Evolutionary conservation across 2,329 filamentous ascomycete genomes (phyloP).

Genomic region (Annulohypoxylon truncatum): DNA sequence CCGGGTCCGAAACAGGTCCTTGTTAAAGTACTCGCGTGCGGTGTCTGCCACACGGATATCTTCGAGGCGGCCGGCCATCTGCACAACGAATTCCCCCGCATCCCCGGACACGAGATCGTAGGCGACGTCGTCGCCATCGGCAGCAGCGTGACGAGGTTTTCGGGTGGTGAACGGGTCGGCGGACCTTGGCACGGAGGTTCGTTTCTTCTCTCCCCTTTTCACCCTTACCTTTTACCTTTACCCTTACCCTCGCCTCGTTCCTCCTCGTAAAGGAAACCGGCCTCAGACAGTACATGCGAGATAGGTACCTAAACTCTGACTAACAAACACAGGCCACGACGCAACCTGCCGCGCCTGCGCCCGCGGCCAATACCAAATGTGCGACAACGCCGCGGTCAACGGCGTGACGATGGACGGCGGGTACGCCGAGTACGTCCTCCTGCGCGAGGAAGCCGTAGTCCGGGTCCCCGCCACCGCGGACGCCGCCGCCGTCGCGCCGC

Average conservation of each 20-base stretch:
- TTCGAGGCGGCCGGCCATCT: constrained; percentile 61
- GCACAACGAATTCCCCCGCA: constrained; percentile 68
- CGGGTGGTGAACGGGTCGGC: constrained; percentile 74
- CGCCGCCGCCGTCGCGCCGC: constrained; percentile 65
- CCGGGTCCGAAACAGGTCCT: constrained; percentile 71
- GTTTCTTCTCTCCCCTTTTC: constrained; percentile 45
- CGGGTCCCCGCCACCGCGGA: constrained; percentile 65
- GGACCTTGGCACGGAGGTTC: constrained; percentile 74
- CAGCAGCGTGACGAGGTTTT: constrained; percentile 66
- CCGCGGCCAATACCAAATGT: constrained; percentile 74
- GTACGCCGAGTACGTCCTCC: constrained; percentile 71
- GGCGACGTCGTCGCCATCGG: constrained; percentile 73
- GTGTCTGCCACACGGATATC: constrained; percentile 75
- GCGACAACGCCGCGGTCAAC: constrained; percentile 71
- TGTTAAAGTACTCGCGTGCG: constrained; percentile 77
- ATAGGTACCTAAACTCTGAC: neutral
- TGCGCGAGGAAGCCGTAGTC: constrained; percentile 71
- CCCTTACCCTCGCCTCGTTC: no score
- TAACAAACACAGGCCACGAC: constrained; percentile 63
- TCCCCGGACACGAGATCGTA: constrained; percentile 78
- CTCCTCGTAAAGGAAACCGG: no score
- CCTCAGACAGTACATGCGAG: neutral
- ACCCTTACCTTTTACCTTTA: neutral
- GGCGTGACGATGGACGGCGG: constrained; percentile 75
- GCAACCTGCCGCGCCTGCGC: constrained; percentile 71